Evolutionary conservation across 1,284 basidiomycete genomes (phyloP), one percentile per base, ranked within the genome.

Genomic region (Apiotrichum domesticum): DNA sequence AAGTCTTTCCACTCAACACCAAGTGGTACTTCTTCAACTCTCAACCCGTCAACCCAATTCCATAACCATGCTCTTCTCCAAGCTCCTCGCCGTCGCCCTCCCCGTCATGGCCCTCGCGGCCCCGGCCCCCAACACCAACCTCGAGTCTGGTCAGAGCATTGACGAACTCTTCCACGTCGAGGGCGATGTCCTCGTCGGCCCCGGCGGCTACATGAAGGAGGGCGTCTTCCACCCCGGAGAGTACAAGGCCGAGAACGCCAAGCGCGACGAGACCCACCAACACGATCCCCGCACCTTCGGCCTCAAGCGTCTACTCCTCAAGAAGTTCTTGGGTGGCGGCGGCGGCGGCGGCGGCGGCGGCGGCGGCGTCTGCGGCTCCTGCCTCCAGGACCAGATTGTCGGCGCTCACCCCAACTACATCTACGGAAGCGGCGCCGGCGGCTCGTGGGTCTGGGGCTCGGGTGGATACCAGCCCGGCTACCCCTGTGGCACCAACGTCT

Each of bases 1-100:
- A 42, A 42, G 41, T 42, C 6, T 14, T 10, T 42, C 41, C 41
- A 39, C 37, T 39, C 13, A 8, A 8, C 37, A 39, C 8, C 37
- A 9, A 39, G 9, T 39, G 8, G 13, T 39, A 39, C 37, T 39
- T 13, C 37, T 4, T 13, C 37, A 9, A 14, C 11, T 42, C 41
- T 42, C 41, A 42, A 13, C 37, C 8, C 8, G 37, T 14, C 37
- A 10, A 13, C 11, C 41, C 9, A 42, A 42, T 7, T 7, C 2
- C n/a, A 42, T 7, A 35, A 39, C 14, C n/a, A 48, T 50, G 48
- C 48, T 50, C 10, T n/a, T 39, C 48, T 29, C 48, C 48, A 50
- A 50, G 48, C 14, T 40, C 37, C 2, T 29, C 35, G 5, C 32
- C n/a, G 37, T 41, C 21, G 14, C 21, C 21, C 48, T 50, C 14